Conservation (phyloP, 352 stramenopile genomes). For the Phytophthora agathidicida region DNA sequence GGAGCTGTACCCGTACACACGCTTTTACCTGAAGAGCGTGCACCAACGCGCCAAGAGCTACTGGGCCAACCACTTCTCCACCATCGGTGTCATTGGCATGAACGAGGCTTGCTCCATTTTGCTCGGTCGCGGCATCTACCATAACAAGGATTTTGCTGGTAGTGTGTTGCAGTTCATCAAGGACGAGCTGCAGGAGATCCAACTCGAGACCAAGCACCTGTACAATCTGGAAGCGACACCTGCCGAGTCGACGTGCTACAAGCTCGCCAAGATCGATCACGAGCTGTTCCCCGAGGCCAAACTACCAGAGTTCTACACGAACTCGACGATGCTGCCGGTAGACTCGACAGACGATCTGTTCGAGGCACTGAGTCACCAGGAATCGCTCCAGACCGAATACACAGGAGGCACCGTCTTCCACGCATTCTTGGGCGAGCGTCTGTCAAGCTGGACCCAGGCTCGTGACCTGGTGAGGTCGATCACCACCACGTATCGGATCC, state of each 20-base stretch:
- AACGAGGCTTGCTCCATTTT: slow-evolving; percentile 34
- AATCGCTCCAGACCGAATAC: slow-evolving; percentile 41
- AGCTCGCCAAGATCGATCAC: slow-evolving; percentile 34
- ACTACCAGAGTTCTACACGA: slow-evolving; percentile 37
- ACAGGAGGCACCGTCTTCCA: slow-evolving; percentile 40
- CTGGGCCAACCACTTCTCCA: slow-evolving; percentile 43
- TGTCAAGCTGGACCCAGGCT: slow-evolving; percentile 38
- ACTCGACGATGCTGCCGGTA: slow-evolving; percentile 40
- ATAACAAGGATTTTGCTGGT: slow-evolving; percentile 38
- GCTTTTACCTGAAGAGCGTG: slow-evolving; percentile 37
- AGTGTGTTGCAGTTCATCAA: slow-evolving; percentile 38
- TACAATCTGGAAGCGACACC: slow-evolving; percentile 41
- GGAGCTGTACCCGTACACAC: slow-evolving; percentile 39
- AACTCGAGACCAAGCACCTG: slow-evolving; percentile 37
- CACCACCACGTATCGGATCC: slow-evolving; percentile 32
- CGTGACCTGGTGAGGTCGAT: slow-evolving; percentile 32
- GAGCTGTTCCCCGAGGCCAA: slow-evolving; percentile 29
- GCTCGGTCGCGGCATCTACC: slow-evolving; percentile 33
- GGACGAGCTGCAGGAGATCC: slow-evolving; percentile 34
- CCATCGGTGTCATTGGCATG: slow-evolving; percentile 39
- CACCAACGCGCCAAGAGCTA: slow-evolving; percentile 33
- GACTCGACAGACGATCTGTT: slow-evolving; percentile 38
- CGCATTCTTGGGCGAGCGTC: slow-evolving; percentile 33
- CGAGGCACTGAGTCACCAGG: slow-evolving; percentile 30
- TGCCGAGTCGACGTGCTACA: slow-evolving; percentile 41